Evolutionary conservation across 1,284 basidiomycete genomes (phyloP).

Genomic region (Bjerkandera adusta): DNA sequence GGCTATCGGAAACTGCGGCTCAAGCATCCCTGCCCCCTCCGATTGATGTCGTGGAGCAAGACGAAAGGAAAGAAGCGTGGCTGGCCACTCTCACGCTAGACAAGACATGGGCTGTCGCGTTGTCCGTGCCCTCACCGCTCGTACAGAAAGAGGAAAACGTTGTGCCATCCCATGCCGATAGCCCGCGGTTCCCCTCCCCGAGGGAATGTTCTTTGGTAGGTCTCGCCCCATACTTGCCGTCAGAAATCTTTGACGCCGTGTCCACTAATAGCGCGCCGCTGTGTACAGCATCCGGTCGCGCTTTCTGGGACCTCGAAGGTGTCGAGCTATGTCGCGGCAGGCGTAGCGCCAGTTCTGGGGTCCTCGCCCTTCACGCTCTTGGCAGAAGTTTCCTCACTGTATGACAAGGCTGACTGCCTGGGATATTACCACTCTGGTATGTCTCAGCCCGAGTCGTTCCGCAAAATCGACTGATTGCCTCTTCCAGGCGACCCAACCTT

Average conservation of each 20-base stretch:
- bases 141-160: slow-evolving; percentile 13
- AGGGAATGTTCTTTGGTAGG: slow-evolving; percentile 17
- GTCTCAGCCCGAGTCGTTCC: no score
- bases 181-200: slow-evolving; percentile 16
- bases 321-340: slow-evolving; percentile 7
- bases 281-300: slow-evolving; percentile 15
- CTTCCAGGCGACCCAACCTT: slow-evolving; percentile 7
- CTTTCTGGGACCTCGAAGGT: slow-evolving; percentile 7
- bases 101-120: slow-evolving; percentile 17
- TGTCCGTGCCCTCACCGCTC: slow-evolving; percentile 15
- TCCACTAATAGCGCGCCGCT: no score
- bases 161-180: slow-evolving; percentile 14
- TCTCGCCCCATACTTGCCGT: not conserved
- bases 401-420: slow-evolving; percentile 15
- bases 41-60: slow-evolving; percentile 13
- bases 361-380: slow-evolving; percentile 9
- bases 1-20: not conserved
- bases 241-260: not conserved
- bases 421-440: slow-evolving; percentile 14
- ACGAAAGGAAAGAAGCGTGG: slow-evolving; percentile 19
- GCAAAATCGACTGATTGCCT: no score
- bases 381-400: slow-evolving; percentile 18
- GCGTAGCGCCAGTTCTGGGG: no score
- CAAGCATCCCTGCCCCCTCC: slow-evolving; percentile 12
- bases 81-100: slow-evolving; percentile 36